These are phyloP conservation scores for Priceomyces fermenticarens DNA, from an alignment of 805 yeast species.

Conservation along the genomic window DNA sequence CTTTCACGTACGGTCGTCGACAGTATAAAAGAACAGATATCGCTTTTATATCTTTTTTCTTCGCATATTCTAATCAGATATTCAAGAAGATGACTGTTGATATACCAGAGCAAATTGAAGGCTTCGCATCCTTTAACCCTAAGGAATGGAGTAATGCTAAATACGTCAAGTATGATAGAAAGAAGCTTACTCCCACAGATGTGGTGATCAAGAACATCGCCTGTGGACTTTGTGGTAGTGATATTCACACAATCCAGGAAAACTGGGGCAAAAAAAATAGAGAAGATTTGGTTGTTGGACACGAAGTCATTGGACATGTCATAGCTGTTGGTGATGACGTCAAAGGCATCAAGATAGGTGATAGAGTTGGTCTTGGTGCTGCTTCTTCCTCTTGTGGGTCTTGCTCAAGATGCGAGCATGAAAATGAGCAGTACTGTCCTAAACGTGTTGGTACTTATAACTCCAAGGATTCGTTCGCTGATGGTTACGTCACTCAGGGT, in stretches of 20 bases:
- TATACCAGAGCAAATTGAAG: slow-evolving; percentile 27
- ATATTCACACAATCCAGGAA: slow-evolving; percentile 49
- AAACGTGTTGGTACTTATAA: slow-evolving; percentile 52
- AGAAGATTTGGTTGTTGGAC: slow-evolving; percentile 50
- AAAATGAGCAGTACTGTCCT: slow-evolving; percentile 49
- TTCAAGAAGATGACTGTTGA: slow-evolving; percentile 6
- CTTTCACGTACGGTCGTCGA: not conserved
- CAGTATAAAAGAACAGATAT: too few relatives aligned
- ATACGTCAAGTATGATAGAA: slow-evolving; percentile 23
- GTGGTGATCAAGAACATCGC: slow-evolving; percentile 54
- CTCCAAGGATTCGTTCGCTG: slow-evolving; percentile 29
- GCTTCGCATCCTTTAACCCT: slow-evolving; percentile 24
- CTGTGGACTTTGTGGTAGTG: slow-evolving; percentile 68
- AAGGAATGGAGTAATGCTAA: slow-evolving; percentile 26
- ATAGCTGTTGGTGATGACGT: slow-evolving; percentile 59
- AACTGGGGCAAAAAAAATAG: slow-evolving; percentile 45
- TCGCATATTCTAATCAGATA: too few relatives aligned
- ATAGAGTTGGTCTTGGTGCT: slow-evolving; percentile 82
- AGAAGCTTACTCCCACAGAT: slow-evolving; percentile 31
- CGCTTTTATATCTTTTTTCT: too few relatives aligned
- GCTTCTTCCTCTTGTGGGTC: slow-evolving; percentile 57
- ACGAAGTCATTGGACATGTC: slow-evolving; percentile 63
- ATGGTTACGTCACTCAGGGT: slow-evolving; percentile 34
- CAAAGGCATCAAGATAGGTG: slow-evolving; percentile 54
- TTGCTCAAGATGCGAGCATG: slow-evolving; percentile 51